Base-by-base conservation (phyloP, 2,329 filamentous ascomycete genomes). In the Penicillium sp. region DNA sequence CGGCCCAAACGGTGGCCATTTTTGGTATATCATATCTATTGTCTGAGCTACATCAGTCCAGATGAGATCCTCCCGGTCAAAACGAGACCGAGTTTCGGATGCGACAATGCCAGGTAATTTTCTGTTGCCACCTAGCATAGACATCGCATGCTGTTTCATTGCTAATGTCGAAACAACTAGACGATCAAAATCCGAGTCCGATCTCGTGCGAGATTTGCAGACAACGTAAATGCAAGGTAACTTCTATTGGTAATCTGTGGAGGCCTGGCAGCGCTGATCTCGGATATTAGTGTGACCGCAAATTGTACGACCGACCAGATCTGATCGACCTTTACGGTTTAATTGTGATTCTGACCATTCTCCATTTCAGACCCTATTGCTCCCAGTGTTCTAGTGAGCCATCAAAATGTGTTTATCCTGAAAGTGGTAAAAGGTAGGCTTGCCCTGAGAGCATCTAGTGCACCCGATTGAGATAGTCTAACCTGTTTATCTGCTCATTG, bases 151-250 rank as follows among this genome's bases (percentile, higher is more conserved):
- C n/a, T n/a, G 12, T 15, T 36, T 15, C 34, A 10, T 27, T 26
- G 21, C 7, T 37, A 33, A 49, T 32, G 29, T 34, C 26, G 13
- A 18, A 10, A 41, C 26, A 42, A 43, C 13, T 20, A 59, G 54
- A 52, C 5, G 37, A 33, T n/a, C 47, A 51, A 9, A 44, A 34
- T 7, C 8, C 55, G 34, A 61, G 54, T 48, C 32, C 51, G 0
- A 63, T 63, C 8, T 61, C 61, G 4, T 63, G 61, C 34, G 59
- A 62, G 29, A 10, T 43, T 40, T 63, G 61, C 30, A 57, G 61
- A 41, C 59, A 62, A 24, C 52, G 54, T 5, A 63, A 63, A 52
- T 62, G 59, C 51, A 62, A 62, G 37, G 60, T 63, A 30, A 21
- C 58, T 52, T 30, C 7, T 23, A 7, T 24, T 34, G 15, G 8